A percentile compares a stretch with the other conserved stretches of the same genome.
phyloP scores from a whole-genome alignment of 2,329 filamentous ascomycete species.

The Aureobasidium sp. region DNA sequence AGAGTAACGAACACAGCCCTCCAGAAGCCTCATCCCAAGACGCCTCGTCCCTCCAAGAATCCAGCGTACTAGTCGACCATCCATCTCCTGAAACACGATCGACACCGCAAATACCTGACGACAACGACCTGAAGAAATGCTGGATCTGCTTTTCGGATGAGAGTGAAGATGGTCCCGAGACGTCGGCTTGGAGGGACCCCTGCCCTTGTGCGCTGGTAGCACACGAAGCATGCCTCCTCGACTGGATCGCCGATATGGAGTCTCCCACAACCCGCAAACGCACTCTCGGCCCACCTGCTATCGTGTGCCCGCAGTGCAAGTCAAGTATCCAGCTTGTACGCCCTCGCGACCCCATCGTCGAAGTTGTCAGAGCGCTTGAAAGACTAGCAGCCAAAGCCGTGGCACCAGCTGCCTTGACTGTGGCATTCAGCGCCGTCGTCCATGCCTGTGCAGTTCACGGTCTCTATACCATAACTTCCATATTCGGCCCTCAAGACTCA shows the following conservation, averaged over 20 bases:
- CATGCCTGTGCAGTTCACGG: conserved; percentile 48
- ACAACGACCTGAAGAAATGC: conserved; percentile 44
- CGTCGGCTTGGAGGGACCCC: conserved; percentile 70
- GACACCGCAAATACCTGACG: conserved; percentile 18
- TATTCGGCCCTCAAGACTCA: conserved; percentile 58
- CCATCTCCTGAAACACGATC: background rate
- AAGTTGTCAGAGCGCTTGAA: conserved; percentile 53
- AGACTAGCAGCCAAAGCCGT: conserved; percentile 50
- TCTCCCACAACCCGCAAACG: conserved; percentile 43
- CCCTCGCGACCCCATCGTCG: conserved; percentile 64
- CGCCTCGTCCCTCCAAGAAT: background rate
- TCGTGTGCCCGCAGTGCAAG: conserved; percentile 87
- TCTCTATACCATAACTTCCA: conserved; percentile 53
- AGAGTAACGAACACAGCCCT: background rate
- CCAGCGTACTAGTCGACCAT: conserved; percentile 3
- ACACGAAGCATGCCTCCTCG: conserved; percentile 80
- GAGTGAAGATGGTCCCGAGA: conserved; percentile 53
- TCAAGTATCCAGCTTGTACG: conserved; percentile 67
- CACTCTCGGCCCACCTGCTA: conserved; percentile 45
- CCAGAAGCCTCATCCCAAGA: background rate
- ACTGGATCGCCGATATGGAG: conserved; percentile 91
- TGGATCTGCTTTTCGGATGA: conserved; percentile 64
- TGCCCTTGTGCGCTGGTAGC: conserved; percentile 87
- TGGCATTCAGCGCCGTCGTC: conserved; percentile 30
- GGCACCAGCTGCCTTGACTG: conserved; percentile 50